Conservation (phyloP, 2,329 filamentous ascomycete species). For the Cordyceps cateniannulata region DNA sequence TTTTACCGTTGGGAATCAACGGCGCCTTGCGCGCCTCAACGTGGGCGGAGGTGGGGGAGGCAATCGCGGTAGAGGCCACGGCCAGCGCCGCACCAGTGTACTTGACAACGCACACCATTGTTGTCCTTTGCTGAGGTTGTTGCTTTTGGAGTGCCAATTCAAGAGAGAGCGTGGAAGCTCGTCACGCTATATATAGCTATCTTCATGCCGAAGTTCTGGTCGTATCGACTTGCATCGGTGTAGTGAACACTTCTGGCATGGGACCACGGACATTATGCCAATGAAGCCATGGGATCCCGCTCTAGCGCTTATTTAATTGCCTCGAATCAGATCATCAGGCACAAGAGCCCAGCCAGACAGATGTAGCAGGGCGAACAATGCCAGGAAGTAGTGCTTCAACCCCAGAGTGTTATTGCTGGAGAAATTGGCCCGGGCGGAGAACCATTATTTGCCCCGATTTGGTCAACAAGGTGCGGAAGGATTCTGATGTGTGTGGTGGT, state of each 20-base stretch:
- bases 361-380: not conserved
- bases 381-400: not conserved
- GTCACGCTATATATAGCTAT: not conserved
- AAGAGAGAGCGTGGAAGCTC: not conserved
- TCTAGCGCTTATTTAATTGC: not conserved
- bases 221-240: not conserved
- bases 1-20: conserved; percentile 12
- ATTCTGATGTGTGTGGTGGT: not conserved
- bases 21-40: not conserved
- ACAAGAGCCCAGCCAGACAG: not conserved
- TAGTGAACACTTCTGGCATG: not conserved
- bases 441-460: not conserved
- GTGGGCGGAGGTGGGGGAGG: not conserved
- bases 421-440: not conserved
- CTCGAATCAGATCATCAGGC: not conserved
- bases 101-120: not conserved
- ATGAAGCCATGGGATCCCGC: not conserved
- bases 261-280: not conserved
- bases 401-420: not conserved
- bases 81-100: not conserved
- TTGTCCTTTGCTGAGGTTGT: not conserved
- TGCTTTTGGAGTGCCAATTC: not conserved
- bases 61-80: not conserved
- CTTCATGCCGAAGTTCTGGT: not conserved
- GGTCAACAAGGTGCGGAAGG: not conserved